These are phyloP conservation scores for Hygrophorus russula DNA, from an alignment of 768 basidiomycete species.

Conservation along the genomic window DNA sequence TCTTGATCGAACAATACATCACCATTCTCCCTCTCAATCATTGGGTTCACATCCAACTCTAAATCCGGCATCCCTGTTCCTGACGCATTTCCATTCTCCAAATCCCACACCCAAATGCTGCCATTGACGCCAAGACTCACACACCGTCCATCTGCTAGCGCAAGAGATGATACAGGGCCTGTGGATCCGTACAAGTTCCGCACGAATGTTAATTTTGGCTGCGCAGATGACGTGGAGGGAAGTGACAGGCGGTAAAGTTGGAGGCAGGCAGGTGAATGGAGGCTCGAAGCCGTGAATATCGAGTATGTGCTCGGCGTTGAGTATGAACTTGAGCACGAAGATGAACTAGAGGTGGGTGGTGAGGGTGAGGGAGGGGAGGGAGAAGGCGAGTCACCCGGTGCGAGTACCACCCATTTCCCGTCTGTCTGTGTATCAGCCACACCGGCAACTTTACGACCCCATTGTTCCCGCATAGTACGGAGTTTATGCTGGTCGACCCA, in stretches of 20 bases:
- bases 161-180: constrained; percentile 54
- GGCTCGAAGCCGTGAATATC: not conserved
- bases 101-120: constrained; percentile 79
- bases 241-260: constrained; percentile 69
- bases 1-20: constrained; percentile 5
- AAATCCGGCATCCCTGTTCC: constrained; percentile 22
- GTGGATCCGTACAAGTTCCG: constrained; percentile 61
- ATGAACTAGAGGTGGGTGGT: constrained; percentile 8
- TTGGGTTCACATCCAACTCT: constrained; percentile 2
- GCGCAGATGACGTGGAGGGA: constrained; percentile 37
- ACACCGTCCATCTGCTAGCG: constrained; percentile 74
- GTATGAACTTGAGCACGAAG: constrained; percentile 9
- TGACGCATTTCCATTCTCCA: constrained; percentile 41
- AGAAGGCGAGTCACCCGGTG: constrained; percentile 34
- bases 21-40: constrained; percentile 9
- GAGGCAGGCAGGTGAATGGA: constrained; percentile 37
- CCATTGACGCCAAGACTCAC: constrained; percentile 65
- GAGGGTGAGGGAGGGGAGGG: constrained; percentile 11
- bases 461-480: constrained; percentile 57
- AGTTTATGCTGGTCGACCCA: constrained; percentile 64
- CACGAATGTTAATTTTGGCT: constrained; percentile 60
- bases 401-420: constrained; percentile 78
- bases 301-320: constrained; percentile 19
- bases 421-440: constrained; percentile 75
- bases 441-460: constrained; percentile 59